Base-by-base conservation (phyloP, 1,139 yeast genomes). In the Pichia terricola region DNA sequence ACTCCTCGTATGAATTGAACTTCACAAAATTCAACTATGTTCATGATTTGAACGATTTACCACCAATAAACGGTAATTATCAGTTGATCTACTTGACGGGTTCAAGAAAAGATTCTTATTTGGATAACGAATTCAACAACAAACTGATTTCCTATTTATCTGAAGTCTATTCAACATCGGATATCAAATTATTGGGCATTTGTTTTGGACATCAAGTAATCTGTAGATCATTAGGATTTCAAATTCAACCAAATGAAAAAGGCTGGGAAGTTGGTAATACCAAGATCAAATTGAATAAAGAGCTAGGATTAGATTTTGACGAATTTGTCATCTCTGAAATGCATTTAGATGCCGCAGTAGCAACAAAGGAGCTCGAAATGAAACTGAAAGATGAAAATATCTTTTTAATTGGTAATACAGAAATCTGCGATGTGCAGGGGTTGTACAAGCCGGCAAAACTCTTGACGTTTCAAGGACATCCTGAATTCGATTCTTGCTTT, bases 201-300 rank as follows among this genome's bases (percentile, higher is more conserved):
- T 88, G 96, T 60, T 87, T 85, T 60, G 96, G 96, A 3, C 96
- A 87, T 60, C 96, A 88, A 59, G 68, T 86, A 25, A 61, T 85
- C 28, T 81, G 79, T 2, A 70, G 80, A 46, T 77, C 81, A 5
- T 63, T 85, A 40, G 91, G 87, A 2, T 71, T 77, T 35, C 63
- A 64, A 40, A 81, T 82, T 4, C 77, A 67, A 5, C 67, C 78
- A 47, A 83, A 79, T 59, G 60, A 66, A 1, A 51, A 62, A 34
- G 94, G 94, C 2, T 81, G 91, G 86, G 96, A 87, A 60, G 65
- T 75, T 41, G 88, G 94, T 1, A 67, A 75, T 3, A 68, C 75
- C 3, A 65, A 73, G 6, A 65, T 85, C n/a, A 52, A 64, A 6
- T 25, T 34, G 16, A 11, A 11, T 11, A 6, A 10, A 2, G 7